Conservation (phyloP, 345 rosid species). For the Draba incana region DNA sequence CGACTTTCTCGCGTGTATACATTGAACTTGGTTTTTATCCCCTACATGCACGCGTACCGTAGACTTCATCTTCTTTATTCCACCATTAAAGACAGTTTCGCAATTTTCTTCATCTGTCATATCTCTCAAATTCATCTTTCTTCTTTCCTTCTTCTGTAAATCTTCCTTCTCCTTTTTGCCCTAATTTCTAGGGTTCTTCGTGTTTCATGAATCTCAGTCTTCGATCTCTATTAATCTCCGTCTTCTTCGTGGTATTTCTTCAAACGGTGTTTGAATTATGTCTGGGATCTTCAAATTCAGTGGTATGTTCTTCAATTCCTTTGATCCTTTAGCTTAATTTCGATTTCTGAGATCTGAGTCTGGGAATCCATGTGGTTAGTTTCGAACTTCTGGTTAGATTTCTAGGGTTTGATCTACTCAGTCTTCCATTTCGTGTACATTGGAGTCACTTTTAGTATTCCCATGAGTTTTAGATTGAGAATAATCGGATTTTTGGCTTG, state of each 20-base stretch:
- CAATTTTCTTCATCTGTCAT: constrained; percentile 15
- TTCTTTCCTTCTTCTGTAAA: constrained; percentile 4
- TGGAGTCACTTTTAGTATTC: background rate
- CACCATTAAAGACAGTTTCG: constrained; percentile 31
- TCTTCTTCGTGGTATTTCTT: constrained; percentile 27
- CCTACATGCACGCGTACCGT: constrained; percentile 23
- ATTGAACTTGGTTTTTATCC: constrained; percentile 55
- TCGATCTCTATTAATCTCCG: constrained; percentile 16
- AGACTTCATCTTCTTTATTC: constrained; percentile 17
- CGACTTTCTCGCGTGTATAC: constrained; percentile 56
- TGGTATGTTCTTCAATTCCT: constrained; percentile 49
- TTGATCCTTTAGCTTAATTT: background rate
- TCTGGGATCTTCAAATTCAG: constrained; percentile 67
- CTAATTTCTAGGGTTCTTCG: constrained; percentile 72
- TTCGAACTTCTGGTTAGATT: constrained; percentile 1
- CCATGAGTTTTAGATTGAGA: background rate
- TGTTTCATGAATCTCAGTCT: constrained; percentile 58
- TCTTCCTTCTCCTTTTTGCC: constrained; percentile 60
- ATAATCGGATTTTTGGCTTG: constrained; percentile 9
- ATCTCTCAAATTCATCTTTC: constrained; percentile 16
- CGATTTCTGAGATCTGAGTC: background rate
- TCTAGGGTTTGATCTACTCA: constrained; percentile 19
- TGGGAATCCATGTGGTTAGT: too few relatives aligned
- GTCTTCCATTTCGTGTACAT: constrained; percentile 7
- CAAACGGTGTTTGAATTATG: too few relatives aligned